A percentile compares a stretch with the other conserved stretches of the same genome.
Conservation (phyloP, 2,329 filamentous ascomycete genomes). For the Curvularia sp. region DNA sequence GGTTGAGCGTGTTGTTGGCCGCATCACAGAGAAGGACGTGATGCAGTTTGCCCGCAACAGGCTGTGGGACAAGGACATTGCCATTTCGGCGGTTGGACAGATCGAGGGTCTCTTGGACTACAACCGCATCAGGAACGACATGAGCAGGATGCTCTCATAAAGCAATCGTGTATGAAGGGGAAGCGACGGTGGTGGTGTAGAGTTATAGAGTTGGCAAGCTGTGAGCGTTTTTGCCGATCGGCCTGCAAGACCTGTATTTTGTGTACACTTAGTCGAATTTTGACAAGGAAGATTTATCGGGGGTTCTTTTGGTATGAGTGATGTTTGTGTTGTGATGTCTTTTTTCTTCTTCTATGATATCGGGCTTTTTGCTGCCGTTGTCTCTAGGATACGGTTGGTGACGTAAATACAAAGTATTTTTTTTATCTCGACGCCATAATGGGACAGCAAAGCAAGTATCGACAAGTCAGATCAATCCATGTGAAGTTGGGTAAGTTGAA, state of each 20-base stretch:
- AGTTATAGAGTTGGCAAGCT: constrained; percentile 24
- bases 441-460: neutral
- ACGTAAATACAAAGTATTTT: neutral
- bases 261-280: constrained; percentile 45
- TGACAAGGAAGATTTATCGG: constrained; percentile 38
- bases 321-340: neutral
- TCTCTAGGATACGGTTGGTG: neutral
- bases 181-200: constrained; percentile 8
- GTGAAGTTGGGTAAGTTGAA: no score
- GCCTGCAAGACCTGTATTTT: constrained; percentile 39
- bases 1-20: constrained; percentile 89
- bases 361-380: neutral
- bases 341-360: neutral
- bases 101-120: constrained; percentile 86
- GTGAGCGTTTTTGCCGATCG: constrained; percentile 16
- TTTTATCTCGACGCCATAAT: neutral
- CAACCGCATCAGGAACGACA: constrained; percentile 79
- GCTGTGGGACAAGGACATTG: constrained; percentile 97
- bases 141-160: constrained; percentile 73
- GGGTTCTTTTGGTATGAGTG: neutral
- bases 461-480: no score
- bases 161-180: neutral
- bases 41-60: constrained; percentile 96
- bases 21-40: constrained; percentile 92
- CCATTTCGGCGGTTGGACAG: constrained; percentile 88